Evolutionary conservation across 2,329 filamentous ascomycete species (phyloP).

Genomic region (Ambrosiella xylebori): DNA sequence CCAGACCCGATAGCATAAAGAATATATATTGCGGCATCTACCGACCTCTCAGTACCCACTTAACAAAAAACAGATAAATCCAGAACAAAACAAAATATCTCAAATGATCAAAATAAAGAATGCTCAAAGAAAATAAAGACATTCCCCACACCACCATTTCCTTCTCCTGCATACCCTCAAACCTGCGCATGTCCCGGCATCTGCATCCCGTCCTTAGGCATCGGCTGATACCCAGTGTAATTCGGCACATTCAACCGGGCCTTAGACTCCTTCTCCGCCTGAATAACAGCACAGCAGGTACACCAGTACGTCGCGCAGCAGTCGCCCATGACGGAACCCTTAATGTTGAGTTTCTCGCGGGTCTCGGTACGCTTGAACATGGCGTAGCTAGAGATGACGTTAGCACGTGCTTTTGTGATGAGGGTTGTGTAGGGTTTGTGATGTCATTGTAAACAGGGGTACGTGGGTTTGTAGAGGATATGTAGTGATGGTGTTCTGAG

Average conservation of each 20-base stretch:
- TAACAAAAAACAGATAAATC: too few relatives aligned
- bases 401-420: neutral
- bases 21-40: too few relatives aligned
- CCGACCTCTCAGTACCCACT: too few relatives aligned
- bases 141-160: neutral
- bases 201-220: slow-evolving; percentile 22
- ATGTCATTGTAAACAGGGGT: neutral
- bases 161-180: neutral
- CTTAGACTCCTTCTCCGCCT: slow-evolving; percentile 39
- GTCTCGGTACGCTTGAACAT: slow-evolving; percentile 38
- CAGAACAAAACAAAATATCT: neutral
- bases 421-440: neutral
- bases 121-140: neutral
- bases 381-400: slow-evolving; percentile 21
- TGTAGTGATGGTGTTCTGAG: neutral
- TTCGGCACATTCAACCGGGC: slow-evolving; percentile 17
- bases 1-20: too few relatives aligned
- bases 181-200: slow-evolving; percentile 17
- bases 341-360: slow-evolving; percentile 34
- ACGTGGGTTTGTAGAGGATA: neutral
- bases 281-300: slow-evolving; percentile 37
- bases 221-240: slow-evolving; percentile 22
- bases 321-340: slow-evolving; percentile 30
- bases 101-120: neutral
- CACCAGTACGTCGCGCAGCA: slow-evolving; percentile 38